These are phyloP conservation scores for Pezicula carpinea DNA, from an alignment of 2,329 filamentous ascomycete species.

Conservation along the genomic window DNA sequence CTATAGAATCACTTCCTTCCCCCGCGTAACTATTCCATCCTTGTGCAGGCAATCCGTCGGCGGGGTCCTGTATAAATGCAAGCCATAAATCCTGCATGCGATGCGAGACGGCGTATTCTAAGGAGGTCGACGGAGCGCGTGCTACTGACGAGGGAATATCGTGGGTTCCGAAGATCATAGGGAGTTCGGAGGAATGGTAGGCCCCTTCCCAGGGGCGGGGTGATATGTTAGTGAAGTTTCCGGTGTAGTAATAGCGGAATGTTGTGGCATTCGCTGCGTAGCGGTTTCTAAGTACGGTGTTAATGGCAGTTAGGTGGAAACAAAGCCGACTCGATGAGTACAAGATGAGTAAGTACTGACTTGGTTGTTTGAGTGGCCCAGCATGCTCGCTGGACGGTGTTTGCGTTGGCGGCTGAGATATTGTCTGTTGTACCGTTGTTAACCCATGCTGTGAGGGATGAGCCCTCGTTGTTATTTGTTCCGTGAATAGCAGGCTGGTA, in stretches of 20 bases:
- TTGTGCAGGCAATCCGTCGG: conserved; percentile 15
- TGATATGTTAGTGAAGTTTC: conserved; percentile 28
- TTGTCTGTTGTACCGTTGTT: conserved; percentile 12
- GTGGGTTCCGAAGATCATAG: conserved; percentile 27
- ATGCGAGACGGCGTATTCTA: conserved; percentile 17
- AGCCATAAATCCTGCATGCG: conserved; percentile 29
- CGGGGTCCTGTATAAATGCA: conserved; percentile 29
- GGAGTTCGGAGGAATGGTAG: conserved; percentile 29
- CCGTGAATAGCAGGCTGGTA: conserved; percentile 22
- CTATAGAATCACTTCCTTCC: conserved; percentile 5
- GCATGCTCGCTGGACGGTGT: too few species aligned
- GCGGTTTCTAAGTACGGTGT: conserved; percentile 1
- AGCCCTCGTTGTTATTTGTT: conserved; percentile 23
- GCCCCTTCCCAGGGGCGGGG: conserved; percentile 24
- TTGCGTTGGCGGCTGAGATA: conserved; percentile 3
- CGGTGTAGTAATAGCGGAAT: conserved; percentile 29
- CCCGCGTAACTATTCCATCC: conserved; percentile 4
- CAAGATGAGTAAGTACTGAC: too few species aligned
- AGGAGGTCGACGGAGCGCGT: conserved; percentile 7
- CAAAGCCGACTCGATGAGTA: too few species aligned
- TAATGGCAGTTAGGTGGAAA: too few species aligned
- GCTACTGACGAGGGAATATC: conserved; percentile 3
- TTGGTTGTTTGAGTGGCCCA: conserved; percentile 11
- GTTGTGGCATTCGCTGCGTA: conserved; percentile 10
- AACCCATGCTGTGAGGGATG: conserved; percentile 15